Evolutionary conservation across 1,284 basidiomycete genomes (phyloP), one percentile per base, ranked within the genome.

Genomic region (Cystobasidium pallidum): DNA sequence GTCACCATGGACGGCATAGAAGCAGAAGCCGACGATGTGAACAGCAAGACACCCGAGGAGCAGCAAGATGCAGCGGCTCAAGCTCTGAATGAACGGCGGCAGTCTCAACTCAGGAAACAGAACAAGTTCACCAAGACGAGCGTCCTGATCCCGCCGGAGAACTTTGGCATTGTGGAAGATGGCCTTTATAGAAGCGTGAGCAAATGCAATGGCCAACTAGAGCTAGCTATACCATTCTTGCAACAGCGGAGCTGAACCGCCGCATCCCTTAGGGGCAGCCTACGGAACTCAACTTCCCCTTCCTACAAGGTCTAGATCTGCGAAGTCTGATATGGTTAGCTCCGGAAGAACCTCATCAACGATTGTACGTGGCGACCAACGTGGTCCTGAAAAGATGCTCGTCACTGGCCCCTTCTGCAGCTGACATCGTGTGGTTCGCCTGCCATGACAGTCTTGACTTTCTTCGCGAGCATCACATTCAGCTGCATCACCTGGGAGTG

Each of bases 291-390:
- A 84, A 85, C 78, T 84, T 85, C 73, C 83, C 83, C 0, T 85
- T 85, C 70, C 78, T 85, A 32, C 84, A 85, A 76, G 83, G 84
- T 75, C 80, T 85, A 24, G 78, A 80, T 7, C 77, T 85, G 52
- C 81, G 80, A 71, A 82, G 80, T 3, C 81, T 85, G 64, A 82
- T 85, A 73, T 85, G 84, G 84, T 82, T 85, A 3, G 84, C 84
- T 0, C 84, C 84, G 1, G 84, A 85, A 76, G 83, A 84, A 61
- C 84, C 84, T 0, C 81, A 82, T 10, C 80, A 82, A 2, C 81
- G 82, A 51, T 82, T 85, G 84, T 84, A 63, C 74, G 83, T 77
- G 34, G 13, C 10, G 47, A 39, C n/a, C 32, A 30, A 34, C 17
- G 2, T 39, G 47, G 17, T 24, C 8, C 24, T 4, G 21, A 28